A percentile compares a stretch with the other conserved stretches of the same genome.
Evolutionary conservation across 2,329 filamentous ascomycete species (phyloP).

Genomic region (Trichophyton mentagrophytes): DNA sequence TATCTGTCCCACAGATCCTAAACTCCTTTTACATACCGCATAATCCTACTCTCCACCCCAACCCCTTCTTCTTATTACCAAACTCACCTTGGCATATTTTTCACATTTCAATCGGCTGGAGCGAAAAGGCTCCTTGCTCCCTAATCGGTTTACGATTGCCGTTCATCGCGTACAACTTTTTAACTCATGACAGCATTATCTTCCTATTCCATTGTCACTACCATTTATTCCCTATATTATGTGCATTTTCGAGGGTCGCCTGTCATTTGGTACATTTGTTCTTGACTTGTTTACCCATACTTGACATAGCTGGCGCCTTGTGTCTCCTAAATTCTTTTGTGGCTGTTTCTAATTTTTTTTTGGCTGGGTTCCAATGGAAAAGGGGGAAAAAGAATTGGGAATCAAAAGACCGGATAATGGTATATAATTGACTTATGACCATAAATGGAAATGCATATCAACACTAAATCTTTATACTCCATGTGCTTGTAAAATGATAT

Average conservation of each 20-base stretch:
- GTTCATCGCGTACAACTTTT: background rate
- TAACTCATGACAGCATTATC: slow-evolving; percentile 1
- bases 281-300: background rate
- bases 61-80: background rate
- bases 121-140: background rate
- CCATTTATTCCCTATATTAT: background rate
- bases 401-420: slow-evolving; percentile 1
- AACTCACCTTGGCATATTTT: too few relatives aligned
- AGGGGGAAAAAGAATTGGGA: slow-evolving; percentile 1
- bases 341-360: background rate
- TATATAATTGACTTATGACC: slow-evolving; percentile 4
- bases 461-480: background rate
- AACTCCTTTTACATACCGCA: background rate
- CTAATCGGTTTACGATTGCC: background rate
- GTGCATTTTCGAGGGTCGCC: slow-evolving; percentile 1
- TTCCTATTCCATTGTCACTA: background rate
- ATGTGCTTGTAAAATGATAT: background rate
- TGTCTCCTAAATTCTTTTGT: background rate
- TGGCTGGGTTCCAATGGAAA: background rate
- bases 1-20: background rate
- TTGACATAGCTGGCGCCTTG: background rate
- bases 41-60: background rate
- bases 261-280: background rate
- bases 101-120: background rate
- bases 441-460: slow-evolving; percentile 1